Evolutionary conservation across 2,329 filamentous ascomycete genomes (phyloP).

Genomic region (Beauveria sp.): DNA sequence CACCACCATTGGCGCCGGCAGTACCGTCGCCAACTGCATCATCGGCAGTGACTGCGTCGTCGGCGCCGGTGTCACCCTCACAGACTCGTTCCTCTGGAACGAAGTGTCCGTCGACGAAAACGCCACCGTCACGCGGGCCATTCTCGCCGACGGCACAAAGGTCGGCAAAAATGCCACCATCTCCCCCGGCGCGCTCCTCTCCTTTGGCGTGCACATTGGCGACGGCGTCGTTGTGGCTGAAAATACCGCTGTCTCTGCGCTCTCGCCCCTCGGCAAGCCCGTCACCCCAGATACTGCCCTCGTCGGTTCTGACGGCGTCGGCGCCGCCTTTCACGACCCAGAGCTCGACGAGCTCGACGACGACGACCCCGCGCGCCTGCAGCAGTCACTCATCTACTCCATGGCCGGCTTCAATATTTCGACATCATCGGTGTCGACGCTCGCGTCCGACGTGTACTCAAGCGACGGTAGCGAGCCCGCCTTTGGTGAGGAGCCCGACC

Average conservation of each 20-base stretch:
- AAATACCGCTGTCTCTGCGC: conserved; percentile 25
- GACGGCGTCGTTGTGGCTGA: conserved; percentile 45
- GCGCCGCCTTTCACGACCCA: conserved; percentile 38
- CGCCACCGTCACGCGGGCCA: conserved; percentile 59
- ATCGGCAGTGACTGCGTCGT: conserved; percentile 82
- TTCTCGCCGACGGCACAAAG: conserved; percentile 65
- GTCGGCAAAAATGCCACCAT: conserved; percentile 66
- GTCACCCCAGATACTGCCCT: conserved; percentile 34
- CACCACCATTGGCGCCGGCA: conserved; percentile 67
- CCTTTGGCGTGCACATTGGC: conserved; percentile 66
- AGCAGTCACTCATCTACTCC: conserved; percentile 48
- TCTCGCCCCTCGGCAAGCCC: conserved; percentile 29
- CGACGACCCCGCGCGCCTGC: conserved; percentile 42
- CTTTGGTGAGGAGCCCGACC: conserved; percentile 46
- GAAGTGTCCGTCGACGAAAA: conserved; percentile 70
- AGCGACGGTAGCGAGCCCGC: conserved; percentile 61
- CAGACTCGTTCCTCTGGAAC: conserved; percentile 84
- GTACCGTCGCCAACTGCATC: conserved; percentile 63
- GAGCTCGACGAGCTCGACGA: conserved; percentile 43
- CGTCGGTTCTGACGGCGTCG: conserved; percentile 44
- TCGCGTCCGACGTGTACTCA: conserved; percentile 58
- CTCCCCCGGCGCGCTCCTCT: conserved; percentile 67
- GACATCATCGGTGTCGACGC: conserved; percentile 47
- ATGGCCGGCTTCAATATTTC: conserved; percentile 45
- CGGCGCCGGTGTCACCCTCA: conserved; percentile 72